A percentile compares a stretch with the other conserved stretches of the same genome.
These are phyloP conservation scores for Halophytophthora batemanensis DNA, from an alignment of 352 stramenopile genomes.

Conservation along the genomic window DNA sequence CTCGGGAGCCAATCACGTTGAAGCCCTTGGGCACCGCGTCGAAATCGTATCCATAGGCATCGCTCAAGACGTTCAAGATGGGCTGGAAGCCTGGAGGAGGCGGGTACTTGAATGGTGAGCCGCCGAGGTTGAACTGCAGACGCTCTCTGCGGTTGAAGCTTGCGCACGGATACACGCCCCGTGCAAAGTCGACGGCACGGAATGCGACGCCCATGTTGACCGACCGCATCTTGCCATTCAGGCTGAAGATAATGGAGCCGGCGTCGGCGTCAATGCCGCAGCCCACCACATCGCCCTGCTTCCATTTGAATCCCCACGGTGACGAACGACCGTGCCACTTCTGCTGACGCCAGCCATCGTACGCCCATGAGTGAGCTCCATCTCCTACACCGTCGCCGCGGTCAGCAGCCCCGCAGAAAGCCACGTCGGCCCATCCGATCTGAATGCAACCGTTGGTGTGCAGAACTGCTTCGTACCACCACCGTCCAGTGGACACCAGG, in stretches of 20 bases:
- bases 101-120: conserved; percentile 70
- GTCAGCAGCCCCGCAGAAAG: conserved; percentile 84
- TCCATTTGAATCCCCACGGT: conserved; percentile 89
- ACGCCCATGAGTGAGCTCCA: conserved; percentile 90
- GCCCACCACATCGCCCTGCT: conserved; percentile 90
- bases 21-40: conserved; percentile 63
- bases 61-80: conserved; percentile 68
- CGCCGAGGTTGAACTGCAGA: conserved; percentile 87
- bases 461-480: conserved; percentile 93
- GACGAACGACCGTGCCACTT: conserved; percentile 89
- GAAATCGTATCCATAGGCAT: conserved; percentile 27
- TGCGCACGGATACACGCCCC: conserved; percentile 83
- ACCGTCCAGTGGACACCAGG: conserved; percentile 70
- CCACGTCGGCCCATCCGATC: conserved; percentile 91
- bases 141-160: conserved; percentile 86
- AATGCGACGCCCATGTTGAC: conserved; percentile 87
- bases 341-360: conserved; percentile 91
- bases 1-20: conserved; percentile 66
- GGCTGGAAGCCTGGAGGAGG: conserved; percentile 76
- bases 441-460: conserved; percentile 92
- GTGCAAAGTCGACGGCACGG: conserved; percentile 73
- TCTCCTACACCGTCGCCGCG: conserved; percentile 92
- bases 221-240: conserved; percentile 90
- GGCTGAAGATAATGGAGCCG: conserved; percentile 87
- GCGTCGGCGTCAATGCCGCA: conserved; percentile 87